Evolutionary conservation across 306 rosid genomes (phyloP).

Genomic region (Vachellia collinsii): DNA sequence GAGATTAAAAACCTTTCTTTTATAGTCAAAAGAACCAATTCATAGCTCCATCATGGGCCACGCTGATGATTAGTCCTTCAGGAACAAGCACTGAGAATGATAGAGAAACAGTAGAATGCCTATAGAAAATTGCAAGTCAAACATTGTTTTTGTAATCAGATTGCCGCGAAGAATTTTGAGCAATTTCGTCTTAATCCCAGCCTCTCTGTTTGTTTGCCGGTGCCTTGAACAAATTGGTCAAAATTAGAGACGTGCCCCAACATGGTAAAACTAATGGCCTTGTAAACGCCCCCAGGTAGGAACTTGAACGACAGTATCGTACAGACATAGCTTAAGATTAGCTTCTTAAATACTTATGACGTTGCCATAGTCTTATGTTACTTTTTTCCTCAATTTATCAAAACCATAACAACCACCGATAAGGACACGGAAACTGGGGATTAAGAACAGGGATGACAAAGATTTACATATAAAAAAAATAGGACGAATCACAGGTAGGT

Average conservation of each 20-base stretch:
- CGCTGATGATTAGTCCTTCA: background rate
- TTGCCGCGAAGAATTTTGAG: background rate
- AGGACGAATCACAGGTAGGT: no score
- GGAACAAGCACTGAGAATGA: slow-evolving; percentile 4
- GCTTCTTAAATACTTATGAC: background rate
- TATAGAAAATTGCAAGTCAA: slow-evolving; percentile 20
- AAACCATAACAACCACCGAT: background rate
- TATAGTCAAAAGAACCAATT: slow-evolving; percentile 39
- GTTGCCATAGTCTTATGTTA: background rate
- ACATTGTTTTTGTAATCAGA: background rate
- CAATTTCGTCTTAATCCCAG: slow-evolving; percentile 29
- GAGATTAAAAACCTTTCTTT: slow-evolving; percentile 35
- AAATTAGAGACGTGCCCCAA: slow-evolving; percentile 17
- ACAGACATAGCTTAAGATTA: background rate
- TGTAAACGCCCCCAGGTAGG: background rate
- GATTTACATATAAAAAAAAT: background rate
- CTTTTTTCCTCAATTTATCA: background rate
- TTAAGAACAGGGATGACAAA: background rate
- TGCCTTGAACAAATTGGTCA: slow-evolving; percentile 20
- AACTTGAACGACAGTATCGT: background rate
- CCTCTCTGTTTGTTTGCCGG: background rate
- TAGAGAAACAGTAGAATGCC: slow-evolving; percentile 6
- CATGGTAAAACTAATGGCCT: background rate
- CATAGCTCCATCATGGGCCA: background rate
- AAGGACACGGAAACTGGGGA: background rate